Evolutionary conservation across 2,329 filamentous ascomycete species (phyloP).

Genomic region (Dothistroma septosporum): DNA sequence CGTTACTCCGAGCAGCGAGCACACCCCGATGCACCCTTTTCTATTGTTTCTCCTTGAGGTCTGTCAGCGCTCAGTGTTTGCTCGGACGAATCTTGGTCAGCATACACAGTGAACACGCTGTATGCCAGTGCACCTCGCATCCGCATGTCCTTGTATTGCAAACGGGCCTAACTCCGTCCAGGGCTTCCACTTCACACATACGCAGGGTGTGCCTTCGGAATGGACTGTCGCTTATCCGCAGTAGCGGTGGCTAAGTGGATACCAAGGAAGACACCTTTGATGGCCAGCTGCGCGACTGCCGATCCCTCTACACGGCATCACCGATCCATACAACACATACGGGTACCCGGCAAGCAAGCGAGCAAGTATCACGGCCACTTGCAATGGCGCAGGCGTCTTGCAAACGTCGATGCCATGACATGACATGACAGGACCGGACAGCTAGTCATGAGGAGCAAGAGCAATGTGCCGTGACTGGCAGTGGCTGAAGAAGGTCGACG

Average conservation of each 20-base stretch:
- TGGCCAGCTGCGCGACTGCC: constrained; percentile 2
- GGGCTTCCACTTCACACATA: neutral
- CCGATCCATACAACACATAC: neutral
- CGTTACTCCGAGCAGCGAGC: neutral
- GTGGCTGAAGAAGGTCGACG: neutral
- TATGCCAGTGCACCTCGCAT: no score
- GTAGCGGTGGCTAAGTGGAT: neutral
- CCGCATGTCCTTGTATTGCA: no score
- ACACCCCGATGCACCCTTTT: neutral
- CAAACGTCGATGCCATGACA: neutral
- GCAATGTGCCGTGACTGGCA: neutral
- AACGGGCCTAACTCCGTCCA: neutral
- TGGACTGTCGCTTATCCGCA: neutral
- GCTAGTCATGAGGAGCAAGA: neutral
- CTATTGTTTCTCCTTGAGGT: neutral
- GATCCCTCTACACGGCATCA: constrained; percentile 2
- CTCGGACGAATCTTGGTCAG: neutral
- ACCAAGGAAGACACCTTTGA: neutral
- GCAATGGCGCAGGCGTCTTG: neutral
- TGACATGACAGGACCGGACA: neutral
- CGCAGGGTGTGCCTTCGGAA: neutral
- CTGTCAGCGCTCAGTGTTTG: neutral
- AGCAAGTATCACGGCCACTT: neutral
- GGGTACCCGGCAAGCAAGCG: neutral
- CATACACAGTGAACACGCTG: no score